A percentile compares a stretch with the other conserved stretches of the same genome.
Conservation (phyloP, 2,329 filamentous ascomycete species). For the Penicillium griseofulvum region DNA sequence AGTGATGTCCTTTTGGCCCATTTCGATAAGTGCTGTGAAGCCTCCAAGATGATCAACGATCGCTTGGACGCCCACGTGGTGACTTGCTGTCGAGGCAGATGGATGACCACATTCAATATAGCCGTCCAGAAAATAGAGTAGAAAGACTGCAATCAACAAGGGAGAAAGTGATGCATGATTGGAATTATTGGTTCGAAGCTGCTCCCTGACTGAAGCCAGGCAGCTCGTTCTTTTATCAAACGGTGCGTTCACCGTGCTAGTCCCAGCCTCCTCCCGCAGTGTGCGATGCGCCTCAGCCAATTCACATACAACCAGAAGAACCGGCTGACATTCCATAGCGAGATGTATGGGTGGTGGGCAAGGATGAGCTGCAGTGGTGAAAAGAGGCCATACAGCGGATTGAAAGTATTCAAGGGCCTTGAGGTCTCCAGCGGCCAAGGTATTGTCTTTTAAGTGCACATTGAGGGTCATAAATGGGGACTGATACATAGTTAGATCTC, state of each 20-base stretch:
- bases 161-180: conserved; percentile 33
- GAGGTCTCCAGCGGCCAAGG: conserved; percentile 5
- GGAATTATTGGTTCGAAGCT: conserved; percentile 34
- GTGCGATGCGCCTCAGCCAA: conserved; percentile 11
- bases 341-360: conserved; percentile 12
- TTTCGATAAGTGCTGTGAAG: conserved; percentile 29
- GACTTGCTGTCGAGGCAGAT: conserved; percentile 36
- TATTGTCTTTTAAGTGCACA: conserved; percentile 1
- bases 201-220: conserved; percentile 20
- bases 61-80: conserved; percentile 38
- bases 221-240: conserved; percentile 9
- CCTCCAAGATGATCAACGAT: conserved; percentile 30
- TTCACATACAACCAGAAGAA: conserved; percentile 10
- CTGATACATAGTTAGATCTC: conserved; percentile 1
- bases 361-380: conserved; percentile 8
- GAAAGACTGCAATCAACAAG: conserved; percentile 44
- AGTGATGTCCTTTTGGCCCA: conserved; percentile 7
- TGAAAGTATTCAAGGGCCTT: conserved; percentile 17
- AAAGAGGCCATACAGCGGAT: conserved; percentile 14
- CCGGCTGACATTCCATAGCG: conserved; percentile 9
- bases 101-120: conserved; percentile 37
- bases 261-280: conserved; percentile 3
- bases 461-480: neutral
- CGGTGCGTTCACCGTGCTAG: conserved; percentile 8
- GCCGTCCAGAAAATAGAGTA: conserved; percentile 46